Evolutionary conservation across 192 early-diverging fungal genomes (phyloP).

Genomic region (Helicostylum pulchrum): DNA sequence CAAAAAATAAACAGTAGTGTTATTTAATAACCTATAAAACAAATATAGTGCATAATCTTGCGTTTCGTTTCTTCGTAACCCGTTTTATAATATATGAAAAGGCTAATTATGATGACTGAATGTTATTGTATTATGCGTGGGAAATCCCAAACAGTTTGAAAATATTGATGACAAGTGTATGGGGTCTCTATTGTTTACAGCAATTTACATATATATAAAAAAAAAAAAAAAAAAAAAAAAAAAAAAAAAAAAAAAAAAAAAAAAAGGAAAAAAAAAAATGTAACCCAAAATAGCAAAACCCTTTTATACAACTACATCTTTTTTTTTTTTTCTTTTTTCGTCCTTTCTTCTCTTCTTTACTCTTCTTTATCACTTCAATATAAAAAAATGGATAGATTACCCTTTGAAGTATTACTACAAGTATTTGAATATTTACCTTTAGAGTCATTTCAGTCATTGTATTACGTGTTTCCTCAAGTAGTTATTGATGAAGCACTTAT

Average conservation of each 20-base stretch:
- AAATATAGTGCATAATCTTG: no score
- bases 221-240: background rate
- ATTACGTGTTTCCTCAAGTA: slow-evolving; percentile 19
- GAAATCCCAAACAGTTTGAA: no score
- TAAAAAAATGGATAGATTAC: slow-evolving; percentile 17
- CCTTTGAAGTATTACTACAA: slow-evolving; percentile 25
- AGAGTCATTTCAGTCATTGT: slow-evolving; percentile 11
- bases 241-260: background rate
- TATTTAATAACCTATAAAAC: no score
- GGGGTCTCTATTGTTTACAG: no score
- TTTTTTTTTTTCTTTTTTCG: slow-evolving; percentile 10
- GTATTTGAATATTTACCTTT: slow-evolving; percentile 31
- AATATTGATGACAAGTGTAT: no score
- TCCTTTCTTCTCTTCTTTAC: slow-evolving; percentile 9
- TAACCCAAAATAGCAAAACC: no score
- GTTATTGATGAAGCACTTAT: slow-evolving; percentile 21
- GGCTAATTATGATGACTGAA: no score
- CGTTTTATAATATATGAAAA: no score
- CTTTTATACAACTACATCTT: background rate
- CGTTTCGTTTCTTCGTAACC: no score
- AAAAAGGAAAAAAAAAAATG: slow-evolving; percentile 7
- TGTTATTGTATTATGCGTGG: no score
- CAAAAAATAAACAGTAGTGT: slow-evolving; percentile 1
- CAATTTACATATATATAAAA: no score
- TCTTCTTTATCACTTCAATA: background rate